Base-by-base conservation (phyloP, 768 basidiomycete species). In the Saitozyma podzolica region DNA sequence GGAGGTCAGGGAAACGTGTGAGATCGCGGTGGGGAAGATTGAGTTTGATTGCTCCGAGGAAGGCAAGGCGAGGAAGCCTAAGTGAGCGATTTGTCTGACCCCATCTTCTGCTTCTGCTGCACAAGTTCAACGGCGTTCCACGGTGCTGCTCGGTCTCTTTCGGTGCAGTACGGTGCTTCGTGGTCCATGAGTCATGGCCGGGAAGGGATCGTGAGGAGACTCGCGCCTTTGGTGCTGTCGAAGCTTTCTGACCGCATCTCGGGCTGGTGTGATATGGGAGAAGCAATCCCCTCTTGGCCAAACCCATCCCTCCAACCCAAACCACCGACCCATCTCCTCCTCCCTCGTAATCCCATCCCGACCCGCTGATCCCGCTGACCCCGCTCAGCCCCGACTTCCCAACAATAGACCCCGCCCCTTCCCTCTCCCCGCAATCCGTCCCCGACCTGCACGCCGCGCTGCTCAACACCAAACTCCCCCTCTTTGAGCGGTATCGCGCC, bases 1-100 rank as follows among this genome's bases (percentile, higher is more conserved):
- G 52, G 85, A 86, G 45, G 89, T 95, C 0, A 85, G 92, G 42
- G 96, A 99, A 82, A 99, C 96, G 0, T 97, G 94, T 79, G 92
- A 98, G 81, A 93, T 99, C 64, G 96, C 96, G 1, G 85, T 98
- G 48, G 91, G 87, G 7, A 96, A 92, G 83, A 94, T 99, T 62
- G 85, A 90, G 72, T 98, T 90, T 89, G 92, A 97, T 70, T 74
- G 80, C 61, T 78, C 77, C 17, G 74, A 72, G 39, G 76, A 77
- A 39, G 81, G 80, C 3, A 75, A 77, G 70, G 64, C 56, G 69
- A 70, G 77, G 58, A 40, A 63, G 61, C 50, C 55, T 37, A 74
- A 79, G 74, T 78, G 66, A 73, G 79, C 29, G 29, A 29, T 29
- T 29, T 29, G 29, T 29, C 29, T 5, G 29, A 5, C 29, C 5